Base-by-base conservation (phyloP, 768 basidiomycete species). In the Calocybe indica region DNA sequence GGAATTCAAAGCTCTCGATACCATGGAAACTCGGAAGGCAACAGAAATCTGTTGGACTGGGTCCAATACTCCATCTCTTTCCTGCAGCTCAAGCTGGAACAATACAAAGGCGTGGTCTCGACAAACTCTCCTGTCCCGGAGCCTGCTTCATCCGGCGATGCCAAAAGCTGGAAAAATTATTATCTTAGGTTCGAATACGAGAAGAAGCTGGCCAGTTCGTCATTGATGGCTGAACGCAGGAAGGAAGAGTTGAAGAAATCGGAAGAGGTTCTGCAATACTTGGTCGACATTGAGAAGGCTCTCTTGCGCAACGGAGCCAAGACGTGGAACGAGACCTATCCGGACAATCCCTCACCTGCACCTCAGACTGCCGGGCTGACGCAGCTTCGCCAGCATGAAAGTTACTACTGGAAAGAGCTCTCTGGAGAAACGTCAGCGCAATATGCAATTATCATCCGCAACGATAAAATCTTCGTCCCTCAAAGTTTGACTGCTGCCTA, bases 281-380 rank as follows among this genome's bases (percentile, higher is more conserved):
- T 70, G n/a, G 28, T 55, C 9, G 69, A 71, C 41, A 55, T 69
- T 7, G 60, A 70, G 48, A 52, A 48, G 11, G 40, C 66, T 2
- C 65, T 74, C 9, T 47, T 55, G 6, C 58, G 63, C 7, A 57
- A 60, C 37, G 65, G 62, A 1, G 74, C 75, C 12, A 75, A 75
- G 52, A 59, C 68, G 1, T 75, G 73, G 71, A 57, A 58, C 5
- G 73, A 72, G 31, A 43, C 74, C 14, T 67, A 68, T 47, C 64
- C 71, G 0, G 55, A 60, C 9, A 49, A 55, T 10, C 49, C 52
- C 12, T 54, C 54, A 13, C 53, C 51, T 5, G 50, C 6, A n/a
- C 11, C 43, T 5, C 29, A n/a, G 9, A 32, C 49, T 13, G 38
- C 44, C 7, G 55, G 58, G 35, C 45, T 55, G 7, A 52, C 22